A percentile compares a stretch with the other conserved stretches of the same genome.
Evolutionary conservation across 495 filamentous ascomycete species (phyloP).

Genomic region (Beverwykella pulmonaria): DNA sequence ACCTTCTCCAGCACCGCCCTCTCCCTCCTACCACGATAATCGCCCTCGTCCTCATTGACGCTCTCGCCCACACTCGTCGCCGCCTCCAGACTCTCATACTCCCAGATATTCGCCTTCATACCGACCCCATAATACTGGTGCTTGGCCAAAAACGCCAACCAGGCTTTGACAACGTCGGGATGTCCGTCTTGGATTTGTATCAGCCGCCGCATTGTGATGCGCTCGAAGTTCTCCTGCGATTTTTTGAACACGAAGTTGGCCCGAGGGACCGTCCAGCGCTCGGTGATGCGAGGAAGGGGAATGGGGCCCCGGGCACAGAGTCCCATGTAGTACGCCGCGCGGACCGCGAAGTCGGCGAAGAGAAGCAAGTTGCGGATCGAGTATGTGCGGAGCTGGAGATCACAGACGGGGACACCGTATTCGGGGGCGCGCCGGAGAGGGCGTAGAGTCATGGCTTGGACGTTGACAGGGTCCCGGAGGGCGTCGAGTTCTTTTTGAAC

Average conservation of each 20-base stretch:
- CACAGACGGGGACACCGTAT: slow-evolving; percentile 79
- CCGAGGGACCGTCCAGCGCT: slow-evolving; percentile 93
- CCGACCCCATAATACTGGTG: slow-evolving; percentile 91
- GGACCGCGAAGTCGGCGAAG: slow-evolving; percentile 91
- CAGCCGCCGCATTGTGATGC: slow-evolving; percentile 79
- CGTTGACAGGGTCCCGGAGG: slow-evolving; percentile 67
- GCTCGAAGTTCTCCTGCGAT: slow-evolving; percentile 95
- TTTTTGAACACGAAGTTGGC: slow-evolving; percentile 95
- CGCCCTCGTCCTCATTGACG: slow-evolving; percentile 33
- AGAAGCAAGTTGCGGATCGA: slow-evolving; percentile 88
- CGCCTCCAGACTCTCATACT: slow-evolving; percentile 65
- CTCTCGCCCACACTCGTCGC: slow-evolving; percentile 41
- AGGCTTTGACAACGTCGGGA: slow-evolving; percentile 81
- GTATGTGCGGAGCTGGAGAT: slow-evolving; percentile 92
- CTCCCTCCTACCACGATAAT: slow-evolving; percentile 34
- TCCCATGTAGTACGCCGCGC: slow-evolving; percentile 90
- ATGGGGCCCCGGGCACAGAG: slow-evolving; percentile 85
- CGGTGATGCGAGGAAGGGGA: slow-evolving; percentile 80
- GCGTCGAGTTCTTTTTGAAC: slow-evolving; percentile 38
- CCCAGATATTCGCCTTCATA: slow-evolving; percentile 98
- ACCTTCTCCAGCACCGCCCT: slow-evolving; percentile 40
- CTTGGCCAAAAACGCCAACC: slow-evolving; percentile 89
- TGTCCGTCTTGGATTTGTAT: slow-evolving; percentile 95
- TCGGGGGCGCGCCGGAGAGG: slow-evolving; percentile 75
- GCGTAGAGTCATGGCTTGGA: slow-evolving; percentile 83